Percentiles rank a stretch among this genome's conserved stretches.
Conservation (phyloP, 805 yeast genomes). For the Saccharomycopsis sp. region DNA sequence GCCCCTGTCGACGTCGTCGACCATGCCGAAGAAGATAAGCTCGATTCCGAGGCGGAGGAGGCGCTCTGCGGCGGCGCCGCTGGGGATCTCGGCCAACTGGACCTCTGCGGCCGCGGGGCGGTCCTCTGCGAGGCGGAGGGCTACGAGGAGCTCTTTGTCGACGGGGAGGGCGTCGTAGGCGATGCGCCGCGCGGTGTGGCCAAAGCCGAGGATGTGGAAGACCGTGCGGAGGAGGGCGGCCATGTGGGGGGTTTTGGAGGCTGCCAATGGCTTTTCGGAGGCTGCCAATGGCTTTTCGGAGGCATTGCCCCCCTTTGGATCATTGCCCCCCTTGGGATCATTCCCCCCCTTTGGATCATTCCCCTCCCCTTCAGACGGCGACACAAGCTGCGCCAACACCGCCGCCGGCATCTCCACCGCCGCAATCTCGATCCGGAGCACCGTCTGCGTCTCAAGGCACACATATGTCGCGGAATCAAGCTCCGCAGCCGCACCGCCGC, state of each 20-base stretch:
- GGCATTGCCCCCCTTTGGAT: too few species aligned
- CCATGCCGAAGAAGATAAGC: not conserved
- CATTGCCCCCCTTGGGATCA: too few species aligned
- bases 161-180: not conserved
- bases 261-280: too few species aligned
- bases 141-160: not conserved
- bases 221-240: too few species aligned
- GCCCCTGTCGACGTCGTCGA: not conserved
- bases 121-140: not conserved
- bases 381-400: not conserved
- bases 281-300: too few species aligned
- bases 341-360: too few species aligned
- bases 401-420: conserved; percentile 31
- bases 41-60: not conserved
- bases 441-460: conserved; percentile 37
- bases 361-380: not conserved
- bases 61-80: not conserved
- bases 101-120: not conserved
- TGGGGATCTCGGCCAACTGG: not conserved
- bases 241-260: too few species aligned
- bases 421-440: conserved; percentile 49
- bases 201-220: too few species aligned
- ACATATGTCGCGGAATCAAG: conserved; percentile 43
- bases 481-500: conserved; percentile 33
- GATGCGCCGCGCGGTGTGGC: too few species aligned